Base-by-base conservation (phyloP, 2,329 filamentous ascomycete genomes). In the Pezicula carpinea region DNA sequence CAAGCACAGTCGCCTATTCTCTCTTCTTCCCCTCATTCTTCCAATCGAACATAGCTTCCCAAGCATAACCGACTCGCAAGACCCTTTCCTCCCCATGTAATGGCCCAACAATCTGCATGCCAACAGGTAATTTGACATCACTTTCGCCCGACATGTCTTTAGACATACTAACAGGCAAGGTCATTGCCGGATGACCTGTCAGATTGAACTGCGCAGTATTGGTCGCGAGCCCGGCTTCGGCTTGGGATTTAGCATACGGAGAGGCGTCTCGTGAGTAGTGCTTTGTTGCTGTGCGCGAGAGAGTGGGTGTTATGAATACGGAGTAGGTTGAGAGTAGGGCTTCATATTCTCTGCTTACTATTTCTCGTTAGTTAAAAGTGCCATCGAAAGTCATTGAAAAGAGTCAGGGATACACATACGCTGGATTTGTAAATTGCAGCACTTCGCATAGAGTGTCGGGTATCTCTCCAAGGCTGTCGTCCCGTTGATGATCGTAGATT, bases 151-250 rank as follows among this genome's bases (percentile, higher is more conserved):
- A 15, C 26, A 57, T 50, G 1, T 69, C 64, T 2, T 65, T 62
- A 3, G 69, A 59, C 53, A 71, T 67, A 0, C 76, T 75, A 23
- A 75, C 63, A 0, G 76, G 76, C 34, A 80, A 60, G 0, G 71
- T 68, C 55, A 80, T 56, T 0, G 75, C 77, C 0, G 77, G 76
- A 51, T 79, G 76, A 0, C 76, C 76, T 0, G 75, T 79, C 3
- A 74, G 67, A 53, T 80, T 75, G 59, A 80, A 80, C 6, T 72
- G 67, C 6, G 72, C 72, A 5, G 77, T 81, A 51, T 81, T 81
- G n/a, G 66, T 69, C 0, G 74, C 78, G 47, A 78, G 53, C 0
- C 77, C 77, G 31, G 78, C 72, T 35, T 72, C 73, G 8, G 73
- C 71, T 44, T 67, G 64, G 31, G 76, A 72, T 14, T 70, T 71